Evolutionary conservation across 768 basidiomycete species (phyloP).

Genomic region (Antrodiella citrinella): DNA sequence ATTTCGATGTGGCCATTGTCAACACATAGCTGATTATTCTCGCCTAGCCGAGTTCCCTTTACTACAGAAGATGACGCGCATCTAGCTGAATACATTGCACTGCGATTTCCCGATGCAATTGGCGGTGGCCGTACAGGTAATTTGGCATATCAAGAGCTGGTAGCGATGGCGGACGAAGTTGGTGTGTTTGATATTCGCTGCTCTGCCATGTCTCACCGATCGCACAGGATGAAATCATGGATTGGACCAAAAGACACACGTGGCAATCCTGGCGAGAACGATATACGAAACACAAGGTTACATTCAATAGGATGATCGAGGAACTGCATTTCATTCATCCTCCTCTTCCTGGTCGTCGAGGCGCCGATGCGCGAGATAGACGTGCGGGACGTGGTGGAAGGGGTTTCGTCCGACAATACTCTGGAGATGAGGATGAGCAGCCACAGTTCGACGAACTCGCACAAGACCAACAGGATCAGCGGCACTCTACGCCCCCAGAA

Average conservation of each 20-base stretch:
- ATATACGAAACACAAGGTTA: slow-evolving; percentile 14
- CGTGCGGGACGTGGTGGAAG: background rate
- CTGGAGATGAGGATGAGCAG: background rate
- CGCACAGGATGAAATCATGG: background rate
- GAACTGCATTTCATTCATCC: slow-evolving; percentile 5
- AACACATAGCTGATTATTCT: background rate
- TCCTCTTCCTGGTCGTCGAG: background rate
- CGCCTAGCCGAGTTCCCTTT: background rate
- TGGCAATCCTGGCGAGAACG: slow-evolving; percentile 16
- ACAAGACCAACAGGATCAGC: too few species aligned
- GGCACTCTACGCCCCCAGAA: too few species aligned
- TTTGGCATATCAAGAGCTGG: background rate
- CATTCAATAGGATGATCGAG: slow-evolving; percentile 12
- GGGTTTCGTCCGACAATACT: background rate
- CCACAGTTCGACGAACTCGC: too few species aligned
- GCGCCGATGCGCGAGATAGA: background rate
- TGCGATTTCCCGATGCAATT: background rate
- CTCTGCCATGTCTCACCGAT: background rate
- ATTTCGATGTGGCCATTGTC: too few species aligned
- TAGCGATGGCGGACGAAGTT: background rate
- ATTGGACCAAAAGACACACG: slow-evolving; percentile 14
- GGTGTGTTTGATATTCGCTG: background rate
- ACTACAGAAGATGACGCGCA: background rate
- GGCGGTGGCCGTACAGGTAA: background rate
- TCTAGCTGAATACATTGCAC: background rate